Base-by-base conservation (phyloP, 805 yeast species). In the Starmerella davenportii region DNA sequence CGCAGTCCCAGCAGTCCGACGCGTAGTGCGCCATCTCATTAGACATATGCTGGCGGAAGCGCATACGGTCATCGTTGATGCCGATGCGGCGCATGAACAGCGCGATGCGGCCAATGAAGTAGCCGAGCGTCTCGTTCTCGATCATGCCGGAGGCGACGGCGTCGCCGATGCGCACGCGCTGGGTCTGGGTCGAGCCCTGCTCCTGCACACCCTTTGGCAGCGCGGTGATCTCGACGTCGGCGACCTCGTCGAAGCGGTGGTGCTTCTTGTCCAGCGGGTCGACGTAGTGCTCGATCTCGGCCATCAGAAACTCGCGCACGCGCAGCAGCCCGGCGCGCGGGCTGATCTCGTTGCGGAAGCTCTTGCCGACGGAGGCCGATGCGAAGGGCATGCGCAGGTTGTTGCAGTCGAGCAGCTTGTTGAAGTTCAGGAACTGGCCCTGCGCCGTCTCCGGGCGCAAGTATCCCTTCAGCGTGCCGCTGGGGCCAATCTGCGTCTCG, bases 11-110 rank as follows among this genome's bases (percentile, higher is more conserved):
- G 69, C 99, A 90, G 65, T 90, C 99, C 50, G 93, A 76, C 43
- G 98, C 98, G 61, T 90, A 90, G 62, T 90, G 99, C 16, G 99
- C 99, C 99, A 90, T 90, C 67, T 90, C 99, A 59, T 90, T 90
- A 51, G 76, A 69, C 93, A 90, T 76, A 64, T 90, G 99, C 68
- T 90, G 98, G 69, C 99, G 79, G 74, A 90, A 90, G 61, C 99
- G 75, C 59, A 90, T 63, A 55, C 82, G 75, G 41, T 63, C 56
- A 43, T 76, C 68, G 60, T 90, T 87, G 49, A 85, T 84, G 66
- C 99, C 99, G 55, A 90, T 81, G 58, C 79, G 80, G 46, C 65
- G 55, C 59, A 90, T 69, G 63, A 90, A 90, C 55, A 65, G 63
- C 63, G 77, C 80, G 54, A 90, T 90, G 68, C 98, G 74, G 46